phyloP scores from a whole-genome alignment of 176 grass and related monocot species.

The Hordeum marinum region DNA sequence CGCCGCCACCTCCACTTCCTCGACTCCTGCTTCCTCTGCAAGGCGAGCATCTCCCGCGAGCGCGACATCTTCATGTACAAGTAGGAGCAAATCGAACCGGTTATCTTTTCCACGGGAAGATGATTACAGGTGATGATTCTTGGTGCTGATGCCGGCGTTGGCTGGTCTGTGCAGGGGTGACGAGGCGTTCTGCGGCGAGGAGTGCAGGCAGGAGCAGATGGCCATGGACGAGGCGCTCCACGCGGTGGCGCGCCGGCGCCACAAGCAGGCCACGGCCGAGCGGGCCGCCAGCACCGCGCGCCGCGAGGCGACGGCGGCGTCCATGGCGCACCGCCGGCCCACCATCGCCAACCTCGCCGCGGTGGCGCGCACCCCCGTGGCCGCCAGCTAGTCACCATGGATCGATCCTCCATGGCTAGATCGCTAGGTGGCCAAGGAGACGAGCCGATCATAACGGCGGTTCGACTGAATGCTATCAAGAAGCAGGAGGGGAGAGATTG shows the following conservation, averaged over 20 bases:
- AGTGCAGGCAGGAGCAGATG: conserved; percentile 74
- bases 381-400: conserved; percentile 19
- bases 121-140: neutral
- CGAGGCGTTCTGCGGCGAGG: conserved; percentile 68
- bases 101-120: neutral
- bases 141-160: neutral
- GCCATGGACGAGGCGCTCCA: conserved; percentile 74
- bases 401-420: neutral
- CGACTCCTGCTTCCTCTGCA: conserved; percentile 78
- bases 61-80: conserved; percentile 82
- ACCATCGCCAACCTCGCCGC: conserved; percentile 56
- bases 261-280: neutral
- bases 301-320: neutral
- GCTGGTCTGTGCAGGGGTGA: conserved; percentile 47
- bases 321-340: conserved; percentile 35
- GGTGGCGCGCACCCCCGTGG: conserved; percentile 33
- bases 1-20: conserved; percentile 36
- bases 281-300: neutral
- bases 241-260: conserved; percentile 27
- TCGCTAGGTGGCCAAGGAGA: neutral
- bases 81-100: too few species aligned
- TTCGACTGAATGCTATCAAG: neutral
- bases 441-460: neutral
- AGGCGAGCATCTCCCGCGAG: conserved; percentile 39
- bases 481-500: neutral